A percentile compares a stretch with the other conserved stretches of the same genome.
phyloP scores from a whole-genome alignment of 1,139 yeast species.

The Nakaseomyces glabratus region DNA sequence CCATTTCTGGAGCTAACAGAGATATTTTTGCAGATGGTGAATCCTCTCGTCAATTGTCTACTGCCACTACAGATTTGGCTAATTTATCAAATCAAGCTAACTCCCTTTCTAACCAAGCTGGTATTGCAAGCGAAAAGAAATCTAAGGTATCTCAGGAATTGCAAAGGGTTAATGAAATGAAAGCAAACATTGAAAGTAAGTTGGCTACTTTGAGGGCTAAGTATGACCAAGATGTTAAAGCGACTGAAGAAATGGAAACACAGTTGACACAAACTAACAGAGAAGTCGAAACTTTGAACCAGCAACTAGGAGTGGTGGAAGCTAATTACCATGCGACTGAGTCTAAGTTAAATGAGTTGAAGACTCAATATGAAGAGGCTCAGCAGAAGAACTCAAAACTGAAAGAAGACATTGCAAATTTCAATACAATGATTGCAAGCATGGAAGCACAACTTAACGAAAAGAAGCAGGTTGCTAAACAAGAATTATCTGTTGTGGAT shows the following conservation, averaged over 20 bases:
- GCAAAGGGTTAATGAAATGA: conserved; percentile 49
- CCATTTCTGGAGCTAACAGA: conserved; percentile 28
- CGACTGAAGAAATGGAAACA: conserved; percentile 60
- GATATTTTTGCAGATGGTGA: conserved; percentile 52
- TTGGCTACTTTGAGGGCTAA: conserved; percentile 56
- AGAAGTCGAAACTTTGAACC: conserved; percentile 64
- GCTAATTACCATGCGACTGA: conserved; percentile 72
- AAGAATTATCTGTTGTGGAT: conserved; percentile 52
- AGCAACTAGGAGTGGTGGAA: conserved; percentile 72
- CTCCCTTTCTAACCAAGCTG: conserved; percentile 68
- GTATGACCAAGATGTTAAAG: conserved; percentile 72
- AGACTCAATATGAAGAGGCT: conserved; percentile 50
- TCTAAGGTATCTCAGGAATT: conserved; percentile 71
- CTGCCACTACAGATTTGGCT: conserved; percentile 79
- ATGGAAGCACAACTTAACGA: conserved; percentile 48
- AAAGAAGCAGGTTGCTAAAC: conserved; percentile 45
- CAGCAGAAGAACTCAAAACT: conserved; percentile 57
- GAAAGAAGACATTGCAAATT: conserved; percentile 56
- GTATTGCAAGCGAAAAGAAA: conserved; percentile 60
- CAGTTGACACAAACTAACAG: conserved; percentile 49
- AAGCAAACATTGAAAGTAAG: conserved; percentile 63
- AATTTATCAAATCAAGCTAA: conserved; percentile 78
- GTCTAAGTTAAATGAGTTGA: conserved; percentile 53
- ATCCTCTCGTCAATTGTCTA: conserved; percentile 58
- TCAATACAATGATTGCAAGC: conserved; percentile 59